Conservation (phyloP, 306 rosid genomes). For the Luffa aegyptiaca region DNA sequence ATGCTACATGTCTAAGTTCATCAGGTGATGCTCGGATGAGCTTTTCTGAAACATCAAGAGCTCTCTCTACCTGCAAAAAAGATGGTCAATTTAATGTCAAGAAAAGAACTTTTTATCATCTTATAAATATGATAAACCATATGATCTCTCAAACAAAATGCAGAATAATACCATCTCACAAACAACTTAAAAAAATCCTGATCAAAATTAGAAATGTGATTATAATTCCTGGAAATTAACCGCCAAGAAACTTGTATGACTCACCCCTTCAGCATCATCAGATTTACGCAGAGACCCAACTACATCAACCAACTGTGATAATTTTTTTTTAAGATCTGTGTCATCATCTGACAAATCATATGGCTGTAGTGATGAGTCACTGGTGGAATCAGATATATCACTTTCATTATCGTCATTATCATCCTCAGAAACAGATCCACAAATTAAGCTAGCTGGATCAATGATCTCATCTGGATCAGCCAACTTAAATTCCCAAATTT, state of each 20-base stretch:
- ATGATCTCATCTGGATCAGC: slow-evolving; percentile 89
- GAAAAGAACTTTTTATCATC: slow-evolving; percentile 12
- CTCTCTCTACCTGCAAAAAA: slow-evolving; percentile 65
- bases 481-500: slow-evolving; percentile 36
- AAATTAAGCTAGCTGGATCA: slow-evolving; percentile 63
- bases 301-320: slow-evolving; percentile 78
- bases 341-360: slow-evolving; percentile 86
- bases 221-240: slow-evolving; percentile 3
- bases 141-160: background rate
- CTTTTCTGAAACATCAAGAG: slow-evolving; percentile 77
- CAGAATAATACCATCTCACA: slow-evolving; percentile 11
- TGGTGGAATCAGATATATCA: slow-evolving; percentile 56
- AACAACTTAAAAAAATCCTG: slow-evolving; percentile 13
- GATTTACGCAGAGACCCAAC: slow-evolving; percentile 79
- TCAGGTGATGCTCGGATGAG: slow-evolving; percentile 90
- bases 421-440: slow-evolving; percentile 37
- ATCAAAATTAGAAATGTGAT: background rate
- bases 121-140: background rate
- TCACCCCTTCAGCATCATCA: slow-evolving; percentile 88
- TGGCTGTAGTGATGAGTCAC: slow-evolving; percentile 79
- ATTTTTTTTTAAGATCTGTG: slow-evolving; percentile 62
- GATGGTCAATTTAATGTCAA: background rate
- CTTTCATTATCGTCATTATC: slow-evolving; percentile 56
- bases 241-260: slow-evolving; percentile 22
- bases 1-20: slow-evolving; percentile 69